Evolutionary conservation across 192 early-diverging fungal species (phyloP).

Genomic region (Podochytrium sp.): DNA sequence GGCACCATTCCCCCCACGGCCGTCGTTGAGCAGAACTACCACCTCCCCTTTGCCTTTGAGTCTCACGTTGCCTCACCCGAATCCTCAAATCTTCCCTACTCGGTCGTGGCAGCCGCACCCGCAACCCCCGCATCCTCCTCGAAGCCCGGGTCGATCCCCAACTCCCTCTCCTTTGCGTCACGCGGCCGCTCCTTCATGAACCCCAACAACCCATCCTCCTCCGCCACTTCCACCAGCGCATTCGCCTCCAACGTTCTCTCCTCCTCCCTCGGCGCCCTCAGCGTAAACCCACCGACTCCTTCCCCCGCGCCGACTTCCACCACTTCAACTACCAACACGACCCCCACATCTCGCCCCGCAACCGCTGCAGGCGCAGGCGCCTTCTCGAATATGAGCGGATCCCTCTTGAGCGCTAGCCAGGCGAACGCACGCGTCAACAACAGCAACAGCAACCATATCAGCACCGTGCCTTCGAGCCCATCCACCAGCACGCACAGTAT

Average conservation of each 20-base stretch:
- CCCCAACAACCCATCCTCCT: neutral
- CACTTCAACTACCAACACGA: neutral
- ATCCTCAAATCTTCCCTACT: too few species aligned
- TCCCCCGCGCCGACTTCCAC: neutral
- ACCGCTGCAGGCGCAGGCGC: neutral
- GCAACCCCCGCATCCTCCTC: neutral
- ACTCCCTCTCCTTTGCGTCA: constrained; percentile 10
- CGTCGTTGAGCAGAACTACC: neutral
- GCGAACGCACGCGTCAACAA: neutral
- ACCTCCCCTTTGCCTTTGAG: constrained; percentile 25
- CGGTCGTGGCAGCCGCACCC: neutral
- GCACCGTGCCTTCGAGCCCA: constrained; percentile 11
- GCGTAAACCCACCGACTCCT: too few species aligned
- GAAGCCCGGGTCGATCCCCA: neutral
- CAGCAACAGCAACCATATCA: neutral
- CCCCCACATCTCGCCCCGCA: neutral
- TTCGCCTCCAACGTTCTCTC: constrained; percentile 16
- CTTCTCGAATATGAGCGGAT: too few species aligned
- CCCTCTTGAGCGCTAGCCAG: too few species aligned
- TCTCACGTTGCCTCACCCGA: neutral
- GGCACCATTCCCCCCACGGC: too few species aligned
- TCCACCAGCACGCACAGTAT: constrained; percentile 5
- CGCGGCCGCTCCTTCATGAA: constrained; percentile 14
- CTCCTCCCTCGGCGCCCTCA: constrained; percentile 16
- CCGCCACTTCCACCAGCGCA: neutral